Evolutionary conservation across 805 yeast species (phyloP).

Genomic region (Kodamaea sagamina): DNA sequence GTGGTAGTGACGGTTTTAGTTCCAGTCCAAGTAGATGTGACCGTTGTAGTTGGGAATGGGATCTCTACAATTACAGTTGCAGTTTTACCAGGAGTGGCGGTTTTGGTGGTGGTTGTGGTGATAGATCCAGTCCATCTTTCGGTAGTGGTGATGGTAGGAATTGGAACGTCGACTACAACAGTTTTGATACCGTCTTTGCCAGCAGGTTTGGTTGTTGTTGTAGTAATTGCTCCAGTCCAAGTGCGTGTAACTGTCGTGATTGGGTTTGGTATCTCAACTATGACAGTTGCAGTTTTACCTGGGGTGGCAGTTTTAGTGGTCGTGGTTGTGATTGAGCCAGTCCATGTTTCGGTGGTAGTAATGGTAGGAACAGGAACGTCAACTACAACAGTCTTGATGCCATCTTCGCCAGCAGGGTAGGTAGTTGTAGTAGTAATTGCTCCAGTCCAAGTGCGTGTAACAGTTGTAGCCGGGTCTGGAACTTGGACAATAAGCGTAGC

Average conservation of each 20-base stretch:
- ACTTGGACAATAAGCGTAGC: conserved; percentile 16
- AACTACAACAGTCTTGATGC: conserved; percentile 17
- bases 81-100: conserved; percentile 14
- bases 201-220: conserved; percentile 10
- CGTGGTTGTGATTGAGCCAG: conserved; percentile 1
- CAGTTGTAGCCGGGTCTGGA: conserved; percentile 13
- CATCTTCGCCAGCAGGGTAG: conserved; percentile 9
- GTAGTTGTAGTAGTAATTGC: conserved; percentile 12
- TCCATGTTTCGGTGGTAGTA: conserved; percentile 7
- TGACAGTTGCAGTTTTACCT: conserved; percentile 17
- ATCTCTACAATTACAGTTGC: conserved; percentile 14
- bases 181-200: conserved; percentile 14
- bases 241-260: conserved; percentile 2
- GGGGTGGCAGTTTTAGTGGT: conserved; percentile 5
- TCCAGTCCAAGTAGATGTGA: conserved; percentile 11
- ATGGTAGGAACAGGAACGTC: conserved; percentile 15
- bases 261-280: conserved; percentile 15
- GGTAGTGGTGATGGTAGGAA: conserved; percentile 16
- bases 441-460: conserved; percentile 6
- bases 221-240: conserved; percentile 13
- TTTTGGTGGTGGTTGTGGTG: conserved; percentile 13
- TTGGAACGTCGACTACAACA: conserved; percentile 17
- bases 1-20: conserved; percentile 11
- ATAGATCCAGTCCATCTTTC: conserved; percentile 16
- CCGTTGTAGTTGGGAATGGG: conserved; percentile 10